Evolutionary conservation across 2,329 filamentous ascomycete species (phyloP).

Genomic region (Fusarium heterosporum): DNA sequence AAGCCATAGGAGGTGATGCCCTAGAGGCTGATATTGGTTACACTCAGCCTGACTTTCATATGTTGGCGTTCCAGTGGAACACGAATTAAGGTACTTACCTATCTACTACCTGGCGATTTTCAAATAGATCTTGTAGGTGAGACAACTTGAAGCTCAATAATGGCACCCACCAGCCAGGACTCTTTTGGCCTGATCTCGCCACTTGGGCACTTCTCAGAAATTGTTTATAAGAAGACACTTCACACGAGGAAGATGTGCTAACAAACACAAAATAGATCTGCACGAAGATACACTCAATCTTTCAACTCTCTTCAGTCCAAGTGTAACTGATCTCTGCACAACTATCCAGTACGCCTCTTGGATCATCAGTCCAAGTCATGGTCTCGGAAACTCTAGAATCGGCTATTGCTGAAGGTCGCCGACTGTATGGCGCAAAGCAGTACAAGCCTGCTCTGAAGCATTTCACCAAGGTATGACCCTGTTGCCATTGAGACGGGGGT

Average conservation of each 20-base stretch:
- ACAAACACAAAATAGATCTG: constrained; percentile 5
- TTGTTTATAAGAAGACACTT: not conserved
- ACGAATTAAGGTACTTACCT: not conserved
- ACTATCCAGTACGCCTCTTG: not conserved
- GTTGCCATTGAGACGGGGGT: not conserved
- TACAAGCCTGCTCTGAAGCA: constrained; percentile 53
- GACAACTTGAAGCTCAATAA: constrained; percentile 16
- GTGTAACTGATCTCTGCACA: not conserved
- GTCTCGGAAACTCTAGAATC: constrained; percentile 44
- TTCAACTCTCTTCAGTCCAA: not conserved
- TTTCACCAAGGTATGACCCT: constrained; percentile 51
- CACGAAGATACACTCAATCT: not conserved
- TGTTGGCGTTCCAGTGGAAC: constrained; percentile 12
- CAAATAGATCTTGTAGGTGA: constrained; percentile 16
- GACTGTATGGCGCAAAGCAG: constrained; percentile 49
- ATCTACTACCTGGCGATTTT: not conserved
- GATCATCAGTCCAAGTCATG: constrained; percentile 20
- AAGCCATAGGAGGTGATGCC: not conserved
- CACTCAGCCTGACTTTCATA: not conserved
- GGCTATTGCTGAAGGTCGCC: constrained; percentile 51
- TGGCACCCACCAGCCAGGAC: not conserved
- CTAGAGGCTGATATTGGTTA: not conserved
- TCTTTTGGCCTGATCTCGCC: constrained; percentile 12
- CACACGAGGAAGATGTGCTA: not conserved
- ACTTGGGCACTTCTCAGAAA: constrained; percentile 1